Conservation (phyloP, 2,329 filamentous ascomycete genomes). For the Pestalotiopsis sp. region DNA sequence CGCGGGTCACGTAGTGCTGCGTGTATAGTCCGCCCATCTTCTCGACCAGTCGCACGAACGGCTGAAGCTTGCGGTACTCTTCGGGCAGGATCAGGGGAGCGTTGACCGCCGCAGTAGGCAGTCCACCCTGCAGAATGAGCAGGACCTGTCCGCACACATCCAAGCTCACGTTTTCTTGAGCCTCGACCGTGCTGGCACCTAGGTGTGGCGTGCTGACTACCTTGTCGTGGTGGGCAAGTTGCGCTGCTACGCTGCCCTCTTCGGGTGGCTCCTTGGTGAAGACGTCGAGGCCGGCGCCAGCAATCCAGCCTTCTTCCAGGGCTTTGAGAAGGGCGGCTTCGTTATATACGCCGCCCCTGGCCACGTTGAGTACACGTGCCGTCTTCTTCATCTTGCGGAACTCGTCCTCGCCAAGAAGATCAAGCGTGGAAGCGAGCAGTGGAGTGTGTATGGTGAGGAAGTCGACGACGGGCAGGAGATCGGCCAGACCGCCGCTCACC, state of each 20-base stretch:
- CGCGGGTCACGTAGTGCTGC: constrained; percentile 64
- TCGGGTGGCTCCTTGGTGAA: constrained; percentile 75
- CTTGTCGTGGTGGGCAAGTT: constrained; percentile 68
- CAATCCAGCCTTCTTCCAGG: constrained; percentile 71
- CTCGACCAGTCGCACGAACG: constrained; percentile 76
- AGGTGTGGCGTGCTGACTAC: constrained; percentile 81
- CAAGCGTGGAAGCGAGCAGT: constrained; percentile 74
- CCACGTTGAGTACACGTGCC: constrained; percentile 77
- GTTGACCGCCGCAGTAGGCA: constrained; percentile 79
- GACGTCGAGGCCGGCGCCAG: constrained; percentile 79
- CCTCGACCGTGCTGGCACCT: constrained; percentile 79
- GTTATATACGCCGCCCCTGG: constrained; percentile 79
- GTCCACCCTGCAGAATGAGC: constrained; percentile 70
- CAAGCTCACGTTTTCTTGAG: constrained; percentile 81
- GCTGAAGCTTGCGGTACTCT: constrained; percentile 77
- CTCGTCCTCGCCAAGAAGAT: constrained; percentile 71
- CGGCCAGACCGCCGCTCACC: constrained; percentile 54
- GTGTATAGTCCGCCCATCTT: constrained; percentile 81
- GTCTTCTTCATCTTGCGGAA: constrained; percentile 73
- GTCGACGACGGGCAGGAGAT: constrained; percentile 69
- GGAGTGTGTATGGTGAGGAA: constrained; percentile 84
- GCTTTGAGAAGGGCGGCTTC: constrained; percentile 73
- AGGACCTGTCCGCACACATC: constrained; percentile 83
- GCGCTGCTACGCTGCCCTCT: constrained; percentile 60
- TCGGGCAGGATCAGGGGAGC: constrained; percentile 81